These are phyloP conservation scores for Pseudohalonectria lignicola DNA, from an alignment of 2,329 filamentous ascomycete genomes.

Conservation along the genomic window DNA sequence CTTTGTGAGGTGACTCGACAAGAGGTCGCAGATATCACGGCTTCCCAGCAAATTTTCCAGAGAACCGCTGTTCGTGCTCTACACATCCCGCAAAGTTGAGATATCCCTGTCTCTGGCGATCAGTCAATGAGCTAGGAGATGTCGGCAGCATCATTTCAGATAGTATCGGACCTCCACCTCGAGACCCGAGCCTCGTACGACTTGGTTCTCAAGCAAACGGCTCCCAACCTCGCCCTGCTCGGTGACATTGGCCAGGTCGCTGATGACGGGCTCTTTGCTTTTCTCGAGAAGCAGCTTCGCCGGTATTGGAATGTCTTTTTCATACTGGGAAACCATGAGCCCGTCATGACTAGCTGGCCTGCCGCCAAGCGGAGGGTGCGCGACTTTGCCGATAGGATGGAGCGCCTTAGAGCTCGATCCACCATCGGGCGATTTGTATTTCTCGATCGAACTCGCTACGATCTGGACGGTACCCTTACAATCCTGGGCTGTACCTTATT, in stretches of 20 bases:
- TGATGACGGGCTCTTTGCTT: conserved; percentile 26
- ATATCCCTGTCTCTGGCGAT: too few species aligned
- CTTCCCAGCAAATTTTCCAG: too few species aligned
- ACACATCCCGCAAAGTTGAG: too few species aligned
- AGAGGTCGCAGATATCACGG: too few species aligned
- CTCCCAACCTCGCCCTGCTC: conserved; percentile 33
- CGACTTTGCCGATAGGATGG: neutral
- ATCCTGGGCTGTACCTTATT: conserved; percentile 31
- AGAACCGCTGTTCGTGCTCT: too few species aligned
- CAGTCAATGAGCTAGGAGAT: too few species aligned
- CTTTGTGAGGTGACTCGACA: too few species aligned
- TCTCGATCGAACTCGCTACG: conserved; percentile 24
- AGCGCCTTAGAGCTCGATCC: neutral
- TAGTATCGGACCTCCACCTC: conserved; percentile 29
- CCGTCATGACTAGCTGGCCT: conserved; percentile 22
- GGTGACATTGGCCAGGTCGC: conserved; percentile 34
- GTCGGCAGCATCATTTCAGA: neutral
- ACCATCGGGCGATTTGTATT: conserved; percentile 24
- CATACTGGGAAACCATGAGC: conserved; percentile 36
- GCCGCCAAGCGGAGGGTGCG: conserved; percentile 8
- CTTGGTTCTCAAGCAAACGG: conserved; percentile 24
- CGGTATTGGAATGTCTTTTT: conserved; percentile 30
- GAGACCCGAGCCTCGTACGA: conserved; percentile 28
- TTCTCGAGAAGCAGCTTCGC: conserved; percentile 26
- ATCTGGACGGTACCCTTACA: conserved; percentile 22